Base-by-base conservation (phyloP, 2,329 filamentous ascomycete species). In the Cercospora sp. region DNA sequence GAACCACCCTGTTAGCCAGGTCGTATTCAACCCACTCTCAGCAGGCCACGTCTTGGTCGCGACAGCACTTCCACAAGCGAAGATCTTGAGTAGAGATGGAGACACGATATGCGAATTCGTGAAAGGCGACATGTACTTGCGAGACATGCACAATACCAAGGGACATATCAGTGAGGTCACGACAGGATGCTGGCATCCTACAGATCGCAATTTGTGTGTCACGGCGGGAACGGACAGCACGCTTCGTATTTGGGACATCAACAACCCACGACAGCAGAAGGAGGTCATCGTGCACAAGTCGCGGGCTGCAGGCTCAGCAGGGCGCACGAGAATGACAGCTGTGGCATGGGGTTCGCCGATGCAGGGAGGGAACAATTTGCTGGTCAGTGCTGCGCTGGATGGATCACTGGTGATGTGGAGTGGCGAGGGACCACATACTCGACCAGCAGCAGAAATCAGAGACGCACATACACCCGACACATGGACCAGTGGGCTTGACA, bases 41-140 rank as follows among this genome's bases (percentile, higher is more conserved):
- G 92, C 93, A 9, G 87, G 89, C 70, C 88, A 91, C 69, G 89
- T 99, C 68, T 87, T 99, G 36, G 96, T 95, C 73, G 85, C 98
- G 55, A 91, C 93, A 7, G 93, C 94, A 6, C 92, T 94, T 48
- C 90, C 94, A 1, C 94, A 98, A 79, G 92, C 94, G 12, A 94
- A 93, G 79, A 89, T 99, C 26, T 85, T 98, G 78, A 92, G 88
- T 74, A 89, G 95, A 75, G 94, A 99, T 81, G 95, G 95, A 45
- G 92, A 96, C 55, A 85, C 91, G 7, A 75, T 96, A 60, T 90
- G 90, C 1, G 93, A 97, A 76, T 98, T 97, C 72, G 90, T 93
- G 73, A 99, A 99, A 81, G 95, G 95, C 57, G 95, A 99, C 78
- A 98, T 98, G 94, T 99, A 99, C 76, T 82, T 99, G 72, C 88